phyloP scores from a whole-genome alignment of 108 stramenopile species.

The Skeletonema potamos region DNA sequence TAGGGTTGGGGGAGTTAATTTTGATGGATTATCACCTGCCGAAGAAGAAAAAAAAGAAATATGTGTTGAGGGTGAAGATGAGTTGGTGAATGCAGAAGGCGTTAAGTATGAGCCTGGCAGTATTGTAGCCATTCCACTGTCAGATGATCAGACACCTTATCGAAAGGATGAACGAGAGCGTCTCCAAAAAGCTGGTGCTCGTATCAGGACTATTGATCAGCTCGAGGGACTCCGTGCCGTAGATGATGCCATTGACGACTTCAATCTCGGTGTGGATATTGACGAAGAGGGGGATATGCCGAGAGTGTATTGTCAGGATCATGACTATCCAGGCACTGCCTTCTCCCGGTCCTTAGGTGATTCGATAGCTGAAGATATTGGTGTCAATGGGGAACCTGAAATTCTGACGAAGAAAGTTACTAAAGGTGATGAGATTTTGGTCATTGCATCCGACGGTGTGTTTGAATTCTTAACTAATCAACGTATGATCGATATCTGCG shows the following conservation, averaged over 20 bases:
- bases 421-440: conserved; percentile 76
- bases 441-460: conserved; percentile 94
- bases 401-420: conserved; percentile 70
- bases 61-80: conserved; percentile 19
- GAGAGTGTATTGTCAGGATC: conserved; percentile 82
- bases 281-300: conserved; percentile 93
- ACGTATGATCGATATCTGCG: conserved; percentile 73
- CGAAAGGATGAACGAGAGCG: conserved; percentile 86
- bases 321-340: conserved; percentile 90
- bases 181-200: conserved; percentile 63
- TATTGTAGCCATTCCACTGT: conserved; percentile 71
- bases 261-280: conserved; percentile 69
- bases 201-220: conserved; percentile 78
- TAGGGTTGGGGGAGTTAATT: conserved; percentile 2
- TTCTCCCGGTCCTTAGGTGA: conserved; percentile 96
- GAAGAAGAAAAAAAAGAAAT: conserved; percentile 72
- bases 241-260: conserved; percentile 52
- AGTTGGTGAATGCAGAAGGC: background rate
- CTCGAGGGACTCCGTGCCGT: conserved; percentile 72
- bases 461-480: conserved; percentile 96
- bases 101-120: background rate
- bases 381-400: conserved; percentile 89
- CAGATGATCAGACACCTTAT: conserved; percentile 88
- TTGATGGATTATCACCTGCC: background rate
- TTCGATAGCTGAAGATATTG: conserved; percentile 84